A percentile compares a stretch with the other conserved stretches of the same genome.
Evolutionary conservation across 2,329 filamentous ascomycete species (phyloP).

Genomic region (Lizonia empirigonia): DNA sequence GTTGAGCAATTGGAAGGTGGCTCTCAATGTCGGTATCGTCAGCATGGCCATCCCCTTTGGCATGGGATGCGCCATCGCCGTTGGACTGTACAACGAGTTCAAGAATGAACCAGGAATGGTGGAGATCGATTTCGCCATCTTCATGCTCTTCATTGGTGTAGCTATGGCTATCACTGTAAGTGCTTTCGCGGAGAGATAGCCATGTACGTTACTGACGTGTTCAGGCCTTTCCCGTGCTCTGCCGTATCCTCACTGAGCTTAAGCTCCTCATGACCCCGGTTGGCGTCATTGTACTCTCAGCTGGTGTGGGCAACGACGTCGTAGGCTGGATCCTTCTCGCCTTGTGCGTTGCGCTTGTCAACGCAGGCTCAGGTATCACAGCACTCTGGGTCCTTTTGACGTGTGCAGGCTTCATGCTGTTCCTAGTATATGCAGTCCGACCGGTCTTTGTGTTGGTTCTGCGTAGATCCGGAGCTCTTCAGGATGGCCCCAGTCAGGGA

Average conservation of each 20-base stretch:
- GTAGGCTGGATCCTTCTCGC: constrained; percentile 88
- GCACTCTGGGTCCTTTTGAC: constrained; percentile 85
- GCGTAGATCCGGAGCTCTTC: constrained; percentile 73
- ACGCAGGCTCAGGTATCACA: constrained; percentile 79
- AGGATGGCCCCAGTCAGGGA: constrained; percentile 85
- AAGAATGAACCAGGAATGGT: constrained; percentile 60
- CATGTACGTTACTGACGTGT: constrained; percentile 10
- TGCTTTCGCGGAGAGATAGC: neutral
- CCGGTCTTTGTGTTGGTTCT: constrained; percentile 78
- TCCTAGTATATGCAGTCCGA: constrained; percentile 73
- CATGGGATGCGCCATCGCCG: constrained; percentile 78
- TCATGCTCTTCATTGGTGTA: constrained; percentile 84
- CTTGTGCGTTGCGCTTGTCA: constrained; percentile 90
- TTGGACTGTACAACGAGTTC: constrained; percentile 80
- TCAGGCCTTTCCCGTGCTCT: constrained; percentile 82
- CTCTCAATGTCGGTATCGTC: constrained; percentile 74
- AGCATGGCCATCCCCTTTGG: constrained; percentile 86
- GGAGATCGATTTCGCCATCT: constrained; percentile 66
- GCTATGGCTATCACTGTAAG: constrained; percentile 86
- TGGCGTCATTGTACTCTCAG: constrained; percentile 85
- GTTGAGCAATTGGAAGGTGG: constrained; percentile 78
- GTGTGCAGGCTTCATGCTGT: constrained; percentile 74
- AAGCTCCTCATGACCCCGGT: constrained; percentile 83
- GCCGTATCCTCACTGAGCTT: constrained; percentile 88
- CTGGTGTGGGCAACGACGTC: constrained; percentile 91